These are phyloP conservation scores for Cutaneotrichosporon dermatis DNA, from an alignment of 1,284 basidiomycete species.

Conservation along the genomic window DNA sequence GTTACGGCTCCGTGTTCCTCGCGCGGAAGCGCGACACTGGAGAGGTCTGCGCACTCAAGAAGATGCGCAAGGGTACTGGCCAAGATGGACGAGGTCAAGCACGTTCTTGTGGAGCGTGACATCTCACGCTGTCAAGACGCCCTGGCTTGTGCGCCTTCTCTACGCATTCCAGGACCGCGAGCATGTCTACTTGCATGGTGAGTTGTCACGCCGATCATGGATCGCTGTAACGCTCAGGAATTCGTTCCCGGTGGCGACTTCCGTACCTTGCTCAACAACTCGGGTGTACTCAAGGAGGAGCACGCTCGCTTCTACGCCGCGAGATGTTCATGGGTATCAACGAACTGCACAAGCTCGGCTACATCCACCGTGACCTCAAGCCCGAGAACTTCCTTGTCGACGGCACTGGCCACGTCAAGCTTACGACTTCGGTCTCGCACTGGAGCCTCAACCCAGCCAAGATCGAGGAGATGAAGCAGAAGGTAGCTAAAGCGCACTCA, in stretches of 20 bases:
- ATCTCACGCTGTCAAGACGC: conserved; percentile 93
- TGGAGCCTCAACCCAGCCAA: conserved; percentile 91
- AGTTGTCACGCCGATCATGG: not conserved
- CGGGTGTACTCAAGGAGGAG: conserved; percentile 91
- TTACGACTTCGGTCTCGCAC: conserved; percentile 99
- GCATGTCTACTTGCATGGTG: conserved; percentile 82
- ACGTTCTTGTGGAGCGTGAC: conserved; percentile 93
- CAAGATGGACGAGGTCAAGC: conserved; percentile 92
- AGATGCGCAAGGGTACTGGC: conserved; percentile 83
- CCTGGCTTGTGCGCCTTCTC: conserved; percentile 85
- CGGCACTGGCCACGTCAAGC: conserved; percentile 90
- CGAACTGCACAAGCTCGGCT: conserved; percentile 89
- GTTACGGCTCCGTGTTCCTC: conserved; percentile 91
- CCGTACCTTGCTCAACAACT: conserved; percentile 89
- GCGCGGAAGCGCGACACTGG: conserved; percentile 85
- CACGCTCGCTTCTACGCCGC: conserved; percentile 91
- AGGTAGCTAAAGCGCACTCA: conserved; percentile 54
- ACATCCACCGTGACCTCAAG: conserved; percentile 92
- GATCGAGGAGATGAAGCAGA: conserved; percentile 90
- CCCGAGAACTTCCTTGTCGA: conserved; percentile 99
- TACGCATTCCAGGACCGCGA: conserved; percentile 91
- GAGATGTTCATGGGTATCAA: conserved; percentile 89
- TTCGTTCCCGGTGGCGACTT: conserved; percentile 96
- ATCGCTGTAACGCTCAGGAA: conserved; percentile 57
- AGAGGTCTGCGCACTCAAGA: conserved; percentile 92